Evolutionary conservation across 176 grass and related monocot genomes (phyloP).

Genomic region (Zea mays): DNA sequence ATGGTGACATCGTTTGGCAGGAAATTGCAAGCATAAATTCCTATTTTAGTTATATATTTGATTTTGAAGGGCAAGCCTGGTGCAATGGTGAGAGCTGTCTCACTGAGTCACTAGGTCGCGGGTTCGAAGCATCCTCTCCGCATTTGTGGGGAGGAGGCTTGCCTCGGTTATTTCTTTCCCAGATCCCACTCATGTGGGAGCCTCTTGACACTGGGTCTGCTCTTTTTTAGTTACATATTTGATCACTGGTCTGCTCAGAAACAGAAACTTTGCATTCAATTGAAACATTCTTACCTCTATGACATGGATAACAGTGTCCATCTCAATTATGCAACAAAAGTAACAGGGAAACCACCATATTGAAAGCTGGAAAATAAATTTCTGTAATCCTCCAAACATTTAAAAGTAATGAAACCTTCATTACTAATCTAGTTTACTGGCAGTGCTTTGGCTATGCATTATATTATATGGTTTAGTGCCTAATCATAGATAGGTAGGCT

Average conservation of each 20-base stretch:
- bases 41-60: not conserved
- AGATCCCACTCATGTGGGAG: too few relatives aligned
- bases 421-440: not conserved
- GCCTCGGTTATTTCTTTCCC: too few relatives aligned
- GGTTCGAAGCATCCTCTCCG: too few relatives aligned
- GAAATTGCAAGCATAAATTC: slow-evolving; percentile 10
- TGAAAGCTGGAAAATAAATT: not conserved
- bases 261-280: slow-evolving; percentile 2
- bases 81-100: too few relatives aligned
- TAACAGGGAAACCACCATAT: not conserved
- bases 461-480: not conserved
- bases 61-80: too few relatives aligned
- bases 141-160: too few relatives aligned
- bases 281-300: slow-evolving; percentile 7
- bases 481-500: not conserved
- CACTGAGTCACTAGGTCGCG: too few relatives aligned
- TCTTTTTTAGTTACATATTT: not conserved
- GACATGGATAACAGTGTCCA: not conserved
- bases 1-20: not conserved
- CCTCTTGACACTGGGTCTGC: too few relatives aligned
- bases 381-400: not conserved
- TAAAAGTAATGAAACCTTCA: not conserved
- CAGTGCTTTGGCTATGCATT: not conserved
- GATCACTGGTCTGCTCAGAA: not conserved
- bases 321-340: not conserved